phyloP scores from a whole-genome alignment of 148 eudicot species.

The Persicaria tinctoria region DNA sequence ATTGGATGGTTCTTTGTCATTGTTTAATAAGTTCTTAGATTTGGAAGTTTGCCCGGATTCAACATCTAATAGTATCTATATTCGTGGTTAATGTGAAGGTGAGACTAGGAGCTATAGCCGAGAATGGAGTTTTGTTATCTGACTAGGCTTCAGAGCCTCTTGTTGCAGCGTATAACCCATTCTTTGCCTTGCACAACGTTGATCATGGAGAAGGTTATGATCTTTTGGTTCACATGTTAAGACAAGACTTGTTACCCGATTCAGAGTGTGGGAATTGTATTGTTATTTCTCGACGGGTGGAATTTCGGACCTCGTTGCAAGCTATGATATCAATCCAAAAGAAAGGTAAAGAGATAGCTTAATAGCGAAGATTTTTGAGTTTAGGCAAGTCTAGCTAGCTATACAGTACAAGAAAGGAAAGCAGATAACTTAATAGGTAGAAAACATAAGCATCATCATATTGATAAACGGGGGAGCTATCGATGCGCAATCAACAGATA shows the following conservation, averaged over 20 bases:
- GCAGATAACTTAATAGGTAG: no score
- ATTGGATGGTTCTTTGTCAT: conserved; percentile 22
- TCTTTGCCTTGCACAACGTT: conserved; percentile 32
- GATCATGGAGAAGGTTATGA: conserved; percentile 34
- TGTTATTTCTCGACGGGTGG: no score
- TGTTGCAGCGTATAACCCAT: conserved; percentile 40
- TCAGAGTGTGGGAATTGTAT: background rate
- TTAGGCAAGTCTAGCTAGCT: no score
- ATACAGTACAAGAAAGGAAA: no score
- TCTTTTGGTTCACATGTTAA: conserved; percentile 32
- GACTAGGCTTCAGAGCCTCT: conserved; percentile 30
- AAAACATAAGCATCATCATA: no score
- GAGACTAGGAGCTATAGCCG: conserved; percentile 25
- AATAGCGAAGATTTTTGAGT: no score
- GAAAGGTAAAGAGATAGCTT: no score
- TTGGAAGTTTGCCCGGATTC: conserved; percentile 30
- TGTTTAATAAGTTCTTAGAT: conserved; percentile 26
- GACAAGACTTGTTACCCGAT: conserved; percentile 33
- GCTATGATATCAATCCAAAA: no score
- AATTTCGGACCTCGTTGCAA: no score
- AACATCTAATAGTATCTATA: conserved; percentile 35
- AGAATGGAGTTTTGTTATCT: conserved; percentile 26
- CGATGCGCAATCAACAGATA: no score
- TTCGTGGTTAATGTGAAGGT: conserved; percentile 25
- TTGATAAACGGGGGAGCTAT: no score